Conservation (phyloP, 805 yeast genomes). For the Suhomyces prunicola region DNA sequence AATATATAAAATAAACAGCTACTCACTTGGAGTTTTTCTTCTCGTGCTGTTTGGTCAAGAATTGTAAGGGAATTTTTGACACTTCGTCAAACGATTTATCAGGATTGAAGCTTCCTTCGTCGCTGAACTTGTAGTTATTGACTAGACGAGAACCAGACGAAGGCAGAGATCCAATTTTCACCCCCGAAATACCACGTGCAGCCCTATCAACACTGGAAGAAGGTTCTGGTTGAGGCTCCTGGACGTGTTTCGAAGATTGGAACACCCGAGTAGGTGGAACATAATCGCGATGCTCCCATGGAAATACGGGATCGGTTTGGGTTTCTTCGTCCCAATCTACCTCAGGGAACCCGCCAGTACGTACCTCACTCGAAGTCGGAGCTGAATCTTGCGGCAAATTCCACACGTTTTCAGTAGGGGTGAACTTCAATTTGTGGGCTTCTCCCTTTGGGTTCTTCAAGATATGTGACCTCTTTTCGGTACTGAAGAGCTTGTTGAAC, state of each 20-base stretch:
- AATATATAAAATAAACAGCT: not conserved
- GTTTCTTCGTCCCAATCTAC: not conserved
- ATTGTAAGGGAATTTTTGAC: conserved; percentile 23
- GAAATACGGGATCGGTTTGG: conserved; percentile 17
- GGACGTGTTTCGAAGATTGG: conserved; percentile 5
- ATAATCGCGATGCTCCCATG: conserved; percentile 27
- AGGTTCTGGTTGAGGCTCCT: not conserved
- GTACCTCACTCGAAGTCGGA: not conserved
- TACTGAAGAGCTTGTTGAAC: conserved; percentile 19
- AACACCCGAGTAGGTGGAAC: conserved; percentile 26
- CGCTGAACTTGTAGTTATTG: conserved; percentile 6
- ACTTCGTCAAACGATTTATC: conserved; percentile 25
- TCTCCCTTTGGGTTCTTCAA: conserved; percentile 17
- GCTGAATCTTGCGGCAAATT: conserved; percentile 10
- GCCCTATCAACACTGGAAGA: not conserved
- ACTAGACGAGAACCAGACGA: conserved; percentile 1
- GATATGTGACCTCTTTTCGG: conserved; percentile 15
- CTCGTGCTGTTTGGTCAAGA: conserved; percentile 17
- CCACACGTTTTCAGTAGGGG: conserved; percentile 21
- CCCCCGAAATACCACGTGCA: not conserved
- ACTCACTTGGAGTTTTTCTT: conserved; percentile 4
- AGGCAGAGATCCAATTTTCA: conserved; percentile 4
- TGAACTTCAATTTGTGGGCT: conserved; percentile 19
- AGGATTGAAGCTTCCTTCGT: conserved; percentile 19
- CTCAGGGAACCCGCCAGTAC: not conserved